These are phyloP conservation scores for Huntiella bhutanensis DNA, from an alignment of 2,329 filamentous ascomycete species.

Conservation along the genomic window DNA sequence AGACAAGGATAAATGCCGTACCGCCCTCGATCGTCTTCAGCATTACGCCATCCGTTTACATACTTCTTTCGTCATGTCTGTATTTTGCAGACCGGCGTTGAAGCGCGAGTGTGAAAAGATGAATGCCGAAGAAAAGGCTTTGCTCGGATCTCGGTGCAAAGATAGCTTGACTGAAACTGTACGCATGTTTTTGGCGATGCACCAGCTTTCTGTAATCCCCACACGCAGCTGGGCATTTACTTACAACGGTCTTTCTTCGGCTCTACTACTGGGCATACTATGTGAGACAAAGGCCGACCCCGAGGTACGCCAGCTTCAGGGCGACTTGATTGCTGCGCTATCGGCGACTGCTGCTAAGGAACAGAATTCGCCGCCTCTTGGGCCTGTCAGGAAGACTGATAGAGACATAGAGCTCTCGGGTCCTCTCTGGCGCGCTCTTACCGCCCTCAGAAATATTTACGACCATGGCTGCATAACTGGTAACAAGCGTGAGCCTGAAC, in stretches of 20 bases:
- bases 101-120: constrained; percentile 32
- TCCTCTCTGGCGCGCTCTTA: constrained; percentile 39
- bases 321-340: constrained; percentile 42
- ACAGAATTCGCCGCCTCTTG: constrained; percentile 29
- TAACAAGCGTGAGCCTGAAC: constrained; percentile 30
- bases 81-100: constrained; percentile 43
- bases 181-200: constrained; percentile 50
- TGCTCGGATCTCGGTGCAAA: constrained; percentile 40
- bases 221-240: constrained; percentile 51
- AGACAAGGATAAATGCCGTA: constrained; percentile 43
- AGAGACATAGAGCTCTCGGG: constrained; percentile 44
- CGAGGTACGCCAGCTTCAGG: constrained; percentile 43
- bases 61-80: constrained; percentile 45
- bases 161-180: constrained; percentile 45
- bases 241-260: constrained; percentile 47
- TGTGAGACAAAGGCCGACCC: constrained; percentile 44
- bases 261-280: constrained; percentile 42
- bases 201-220: constrained; percentile 46
- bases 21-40: constrained; percentile 41
- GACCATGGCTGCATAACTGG: constrained; percentile 42
- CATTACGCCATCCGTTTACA: constrained; percentile 46
- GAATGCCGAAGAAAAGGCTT: constrained; percentile 31
- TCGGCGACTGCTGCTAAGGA: constrained; percentile 47
- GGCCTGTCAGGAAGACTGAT: constrained; percentile 33
- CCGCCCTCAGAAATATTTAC: constrained; percentile 45